Evolutionary conservation across 129 eudicot species (phyloP), one percentile per base, ranked within the genome.

Genomic region (Chrysanthemum seticuspe): DNA sequence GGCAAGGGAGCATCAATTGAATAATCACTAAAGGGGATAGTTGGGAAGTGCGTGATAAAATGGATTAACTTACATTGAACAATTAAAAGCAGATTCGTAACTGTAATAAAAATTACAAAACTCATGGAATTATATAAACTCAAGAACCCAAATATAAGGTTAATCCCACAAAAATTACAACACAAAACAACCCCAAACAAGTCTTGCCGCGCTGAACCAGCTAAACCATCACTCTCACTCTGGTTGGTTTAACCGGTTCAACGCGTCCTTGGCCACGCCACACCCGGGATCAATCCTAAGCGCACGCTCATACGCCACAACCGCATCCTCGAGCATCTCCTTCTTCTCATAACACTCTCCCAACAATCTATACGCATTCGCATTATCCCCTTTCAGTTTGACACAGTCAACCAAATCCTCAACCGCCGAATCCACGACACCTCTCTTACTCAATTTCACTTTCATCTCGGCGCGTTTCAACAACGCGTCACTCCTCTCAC

Each of bases 271-370:
- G 55, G 94, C 90, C 79, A 23, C 54, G 15, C 7, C 53, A 4
- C 78, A 73, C 1, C 50, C 62, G 2, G 83, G 76, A 16, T 86
- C 81, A 65, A 82, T 65, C 56, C 45, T 18, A 47, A 83, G 13
- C 15, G 91, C 87, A 12, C 76, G 60, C 15, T 31, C 69, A 65
- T 74, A 86, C 4, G 87, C 91, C 13, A 55, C 50, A n/a, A 49
- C 62, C 1, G 91, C 87, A 34, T 86, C 85, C 3, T 49, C 84
- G 1, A 4, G 67, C 79, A 80, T 19, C 5, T 74, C 80, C 49
- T 78, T 81, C 72, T 71, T 83, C 76, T 88, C 91, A 14, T 87
- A 86, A 75, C 97, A 91, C 74, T 84, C 92, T 0, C 96, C 97
- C 81, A 91, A 68, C 83, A 88, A 69, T 13, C 84, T 69, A 82